Conservation (phyloP, 192 early-diverging fungal species). For the Blastocladiella britannica region DNA sequence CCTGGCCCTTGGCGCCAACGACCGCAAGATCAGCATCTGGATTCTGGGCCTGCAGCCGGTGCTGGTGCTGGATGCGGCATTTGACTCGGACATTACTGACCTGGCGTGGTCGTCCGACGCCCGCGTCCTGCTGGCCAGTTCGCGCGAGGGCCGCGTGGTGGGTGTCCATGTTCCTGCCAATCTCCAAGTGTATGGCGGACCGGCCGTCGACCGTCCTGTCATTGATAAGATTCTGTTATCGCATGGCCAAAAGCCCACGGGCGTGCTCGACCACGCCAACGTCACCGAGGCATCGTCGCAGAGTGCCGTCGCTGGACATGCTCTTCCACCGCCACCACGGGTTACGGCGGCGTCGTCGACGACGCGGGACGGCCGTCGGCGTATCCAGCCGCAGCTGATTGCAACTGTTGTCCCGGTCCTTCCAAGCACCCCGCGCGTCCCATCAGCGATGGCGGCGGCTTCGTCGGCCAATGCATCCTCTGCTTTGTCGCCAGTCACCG, state of each 20-base stretch:
- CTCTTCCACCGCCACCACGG: neutral
- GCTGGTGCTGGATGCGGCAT: neutral
- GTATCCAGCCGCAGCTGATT: slow-evolving; percentile 40
- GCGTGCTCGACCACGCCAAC: neutral
- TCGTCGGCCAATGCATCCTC: too few relatives aligned
- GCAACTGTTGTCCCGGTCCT: neutral
- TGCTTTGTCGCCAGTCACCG: too few relatives aligned
- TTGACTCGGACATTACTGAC: slow-evolving; percentile 57
- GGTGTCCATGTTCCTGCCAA: slow-evolving; percentile 3
- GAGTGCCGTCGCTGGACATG: neutral
- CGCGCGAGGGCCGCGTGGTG: slow-evolving; percentile 56
- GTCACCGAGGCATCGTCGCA: neutral
- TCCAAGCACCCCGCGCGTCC: too few relatives aligned
- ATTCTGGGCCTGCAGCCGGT: slow-evolving; percentile 2
- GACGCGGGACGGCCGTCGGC: slow-evolving; percentile 60
- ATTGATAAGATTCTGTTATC: neutral
- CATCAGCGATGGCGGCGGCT: too few relatives aligned
- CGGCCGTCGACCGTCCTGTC: neutral
- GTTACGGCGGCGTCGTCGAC: slow-evolving; percentile 32
- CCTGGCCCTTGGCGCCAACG: slow-evolving; percentile 77
- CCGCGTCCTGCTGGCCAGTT: slow-evolving; percentile 68
- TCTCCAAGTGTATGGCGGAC: neutral
- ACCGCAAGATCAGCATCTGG: slow-evolving; percentile 74
- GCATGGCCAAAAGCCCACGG: neutral
- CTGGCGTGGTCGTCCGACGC: slow-evolving; percentile 79